Base-by-base conservation (phyloP, 2,329 filamentous ascomycete genomes). In the Fusarium brachygibbosum region DNA sequence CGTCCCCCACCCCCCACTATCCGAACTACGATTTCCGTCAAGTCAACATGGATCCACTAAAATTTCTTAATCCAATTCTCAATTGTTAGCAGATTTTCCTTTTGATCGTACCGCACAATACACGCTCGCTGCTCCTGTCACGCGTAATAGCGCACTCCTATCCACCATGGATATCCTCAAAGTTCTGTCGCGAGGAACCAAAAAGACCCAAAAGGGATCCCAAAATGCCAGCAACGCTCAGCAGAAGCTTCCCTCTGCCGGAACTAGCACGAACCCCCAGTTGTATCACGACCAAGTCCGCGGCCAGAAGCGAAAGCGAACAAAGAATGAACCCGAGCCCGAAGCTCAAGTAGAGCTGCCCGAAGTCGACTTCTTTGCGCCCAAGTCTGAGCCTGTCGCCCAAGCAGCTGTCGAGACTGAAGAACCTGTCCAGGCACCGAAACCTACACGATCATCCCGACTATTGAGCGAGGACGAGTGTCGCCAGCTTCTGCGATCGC, bases 401-500 rank as follows among this genome's bases (percentile, higher is more conserved):
- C 81, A 82, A 60, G 71, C 79, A 38, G 68, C 72, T 14, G 38
- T 67, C 19, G 67, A 74, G 37, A 16, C 53, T 6, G 57, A 65
- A 34, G 64, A 76, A 40, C 58, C 72, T 58, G 45, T 74, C 48
- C 76, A 65, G 58, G 73, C 53, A 69, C 66, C 73, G 16, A 78
- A 78, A 21, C 77, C 80, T 14, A 59, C 48, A 7, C 65, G 68
- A 5, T 44, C 67, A 12, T 73, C 76, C 17, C 76, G 76, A 53
- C 76, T 80, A 53, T 71, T 93, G 71, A 87, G 88, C 72, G 86
- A 91, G 73, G 90, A 91, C 58, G 88, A 94, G 76, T 90, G 92
- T 72, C 90, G 91, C 72, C 88, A 90, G 63, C 84, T 95, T 13
- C 81, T 97, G 65, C 90, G 90, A 65, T 91, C 89, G 58, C 93